Percentiles rank a stretch among this genome's conserved stretches.
These are phyloP conservation scores for Xylaria sp. DNA, from an alignment of 2,329 filamentous ascomycete species.

Conservation along the genomic window DNA sequence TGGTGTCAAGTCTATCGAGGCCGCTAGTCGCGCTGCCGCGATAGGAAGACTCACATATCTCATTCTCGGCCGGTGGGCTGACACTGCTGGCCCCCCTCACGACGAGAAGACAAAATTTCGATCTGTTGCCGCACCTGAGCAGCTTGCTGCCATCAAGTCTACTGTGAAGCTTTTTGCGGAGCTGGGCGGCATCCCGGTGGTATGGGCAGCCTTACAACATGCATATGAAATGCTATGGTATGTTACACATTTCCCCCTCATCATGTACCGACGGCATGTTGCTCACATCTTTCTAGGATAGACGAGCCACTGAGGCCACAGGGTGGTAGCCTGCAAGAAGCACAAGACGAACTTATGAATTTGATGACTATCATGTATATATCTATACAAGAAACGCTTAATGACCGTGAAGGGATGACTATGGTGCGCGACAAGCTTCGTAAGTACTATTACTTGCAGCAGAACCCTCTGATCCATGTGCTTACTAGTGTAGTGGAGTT, in stretches of 20 bases:
- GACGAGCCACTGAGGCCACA: conserved; percentile 48
- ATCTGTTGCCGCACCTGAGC: conserved; percentile 54
- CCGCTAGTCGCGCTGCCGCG: conserved; percentile 52
- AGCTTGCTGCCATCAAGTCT: conserved; percentile 62
- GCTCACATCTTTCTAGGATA: conserved; percentile 45
- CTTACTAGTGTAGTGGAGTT: conserved; percentile 51
- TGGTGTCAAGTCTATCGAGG: conserved; percentile 48
- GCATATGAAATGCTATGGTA: conserved; percentile 59
- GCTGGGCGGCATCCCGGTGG: conserved; percentile 51
- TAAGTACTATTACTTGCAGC: conserved; percentile 42
- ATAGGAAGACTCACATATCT: conserved; percentile 64
- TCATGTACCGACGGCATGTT: conserved; percentile 19
- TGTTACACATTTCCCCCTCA: conserved; percentile 24
- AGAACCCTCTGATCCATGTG: neutral
- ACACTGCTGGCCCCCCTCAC: conserved; percentile 58
- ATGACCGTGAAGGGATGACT: conserved; percentile 53
- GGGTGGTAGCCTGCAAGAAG: conserved; percentile 49
- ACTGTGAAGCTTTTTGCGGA: conserved; percentile 56
- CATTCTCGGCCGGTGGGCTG: conserved; percentile 70
- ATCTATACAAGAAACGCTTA: conserved; percentile 58
- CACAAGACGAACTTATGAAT: conserved; percentile 63
- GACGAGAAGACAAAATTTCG: conserved; percentile 48
- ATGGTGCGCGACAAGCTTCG: conserved; percentile 52
- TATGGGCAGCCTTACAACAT: conserved; percentile 55
- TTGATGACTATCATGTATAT: conserved; percentile 67